Conservation (phyloP, 495 filamentous ascomycete species). For the Massariosphaeria phaeospora region DNA sequence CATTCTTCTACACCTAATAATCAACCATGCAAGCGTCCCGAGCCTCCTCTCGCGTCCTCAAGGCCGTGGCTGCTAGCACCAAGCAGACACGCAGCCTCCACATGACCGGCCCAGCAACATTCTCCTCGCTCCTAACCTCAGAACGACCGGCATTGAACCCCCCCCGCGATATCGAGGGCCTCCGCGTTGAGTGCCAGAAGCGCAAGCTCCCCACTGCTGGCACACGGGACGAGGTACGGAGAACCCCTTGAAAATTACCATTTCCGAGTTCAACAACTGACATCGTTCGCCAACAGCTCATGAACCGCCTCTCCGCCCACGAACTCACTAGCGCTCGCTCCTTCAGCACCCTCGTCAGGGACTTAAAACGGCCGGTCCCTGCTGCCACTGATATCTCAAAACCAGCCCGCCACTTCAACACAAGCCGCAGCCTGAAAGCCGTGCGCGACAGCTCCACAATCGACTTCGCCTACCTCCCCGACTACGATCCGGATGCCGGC, state of each 20-base stretch:
- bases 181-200: slow-evolving; percentile 39
- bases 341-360: slow-evolving; percentile 51
- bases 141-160: slow-evolving; percentile 38
- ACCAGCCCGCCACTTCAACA: slow-evolving; percentile 55
- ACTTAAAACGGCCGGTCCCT: slow-evolving; percentile 31
- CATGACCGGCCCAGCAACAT: slow-evolving; percentile 47
- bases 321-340: slow-evolving; percentile 50
- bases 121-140: slow-evolving; percentile 38
- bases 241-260: neutral
- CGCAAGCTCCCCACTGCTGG: slow-evolving; percentile 52
- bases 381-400: slow-evolving; percentile 23
- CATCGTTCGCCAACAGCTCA: slow-evolving; percentile 47
- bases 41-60: slow-evolving; percentile 50
- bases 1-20: no score
- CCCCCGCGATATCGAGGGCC: slow-evolving; percentile 35
- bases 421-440: slow-evolving; percentile 51
- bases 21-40: slow-evolving; percentile 49
- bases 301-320: slow-evolving; percentile 49
- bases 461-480: slow-evolving; percentile 60
- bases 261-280: slow-evolving; percentile 32
- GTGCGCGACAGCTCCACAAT: slow-evolving; percentile 57
- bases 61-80: slow-evolving; percentile 43
- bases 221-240: slow-evolving; percentile 47
- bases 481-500: slow-evolving; percentile 43
- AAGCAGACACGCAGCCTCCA: slow-evolving; percentile 46